These are phyloP conservation scores for Rubroshorea leprosula DNA, from an alignment of 345 rosid species.

Conservation along the genomic window DNA sequence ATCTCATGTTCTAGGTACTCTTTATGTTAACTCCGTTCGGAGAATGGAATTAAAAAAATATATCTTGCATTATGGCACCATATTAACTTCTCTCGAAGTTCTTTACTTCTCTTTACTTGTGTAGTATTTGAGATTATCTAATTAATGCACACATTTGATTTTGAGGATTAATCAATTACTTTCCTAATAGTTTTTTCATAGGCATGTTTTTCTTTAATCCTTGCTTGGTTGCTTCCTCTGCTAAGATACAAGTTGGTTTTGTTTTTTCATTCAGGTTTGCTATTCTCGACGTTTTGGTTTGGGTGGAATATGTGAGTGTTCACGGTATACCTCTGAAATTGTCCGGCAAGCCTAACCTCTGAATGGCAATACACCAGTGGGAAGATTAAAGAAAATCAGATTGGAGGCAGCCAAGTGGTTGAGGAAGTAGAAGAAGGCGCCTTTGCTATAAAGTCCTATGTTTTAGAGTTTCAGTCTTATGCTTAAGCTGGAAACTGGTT, in stretches of 20 bases:
- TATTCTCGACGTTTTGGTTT: constrained; percentile 72
- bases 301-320: constrained; percentile 76
- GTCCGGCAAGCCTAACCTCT: constrained; percentile 43
- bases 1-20: constrained; percentile 83
- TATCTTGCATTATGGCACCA: background rate
- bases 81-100: too few species aligned
- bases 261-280: constrained; percentile 57
- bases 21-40: background rate
- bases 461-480: too few species aligned
- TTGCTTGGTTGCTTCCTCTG: background rate
- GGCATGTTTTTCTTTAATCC: constrained; percentile 9
- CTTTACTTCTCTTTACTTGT: background rate
- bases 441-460: too few species aligned
- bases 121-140: background rate
- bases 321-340: constrained; percentile 52
- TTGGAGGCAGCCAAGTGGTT: too few species aligned
- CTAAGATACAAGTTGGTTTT: constrained; percentile 11
- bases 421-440: too few species aligned
- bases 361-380: too few species aligned
- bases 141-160: background rate
- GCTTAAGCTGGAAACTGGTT: too few species aligned
- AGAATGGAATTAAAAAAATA: background rate
- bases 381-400: too few species aligned
- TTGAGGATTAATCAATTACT: constrained; percentile 1
- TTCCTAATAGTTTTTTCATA: constrained; percentile 4